Percentiles rank a stretch among this genome's conserved stretches.
phyloP scores from a whole-genome alignment of 352 stramenopile species.

The Globisporangium solare region DNA sequence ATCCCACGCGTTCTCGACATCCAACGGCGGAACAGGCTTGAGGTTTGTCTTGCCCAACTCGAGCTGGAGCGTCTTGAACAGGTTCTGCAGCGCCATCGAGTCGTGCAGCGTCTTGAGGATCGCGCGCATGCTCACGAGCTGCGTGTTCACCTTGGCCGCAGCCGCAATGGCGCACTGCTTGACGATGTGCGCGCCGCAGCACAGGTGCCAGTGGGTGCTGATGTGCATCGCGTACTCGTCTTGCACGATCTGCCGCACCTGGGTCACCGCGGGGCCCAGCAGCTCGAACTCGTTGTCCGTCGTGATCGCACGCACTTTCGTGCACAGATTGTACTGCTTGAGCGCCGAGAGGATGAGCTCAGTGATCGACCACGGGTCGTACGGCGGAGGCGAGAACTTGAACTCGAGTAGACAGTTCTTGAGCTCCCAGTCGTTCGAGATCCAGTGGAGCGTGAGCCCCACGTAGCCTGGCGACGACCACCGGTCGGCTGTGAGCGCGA shows the following conservation, averaged over 20 bases:
- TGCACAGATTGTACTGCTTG: slow-evolving; percentile 5
- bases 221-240: slow-evolving; percentile 1
- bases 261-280: neutral
- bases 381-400: slow-evolving; percentile 3
- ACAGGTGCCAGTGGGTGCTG: slow-evolving; percentile 4
- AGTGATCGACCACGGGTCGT: slow-evolving; percentile 1
- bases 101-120: slow-evolving; percentile 2
- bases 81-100: slow-evolving; percentile 2
- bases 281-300: slow-evolving; percentile 6
- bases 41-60: neutral
- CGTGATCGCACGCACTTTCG: slow-evolving; percentile 9
- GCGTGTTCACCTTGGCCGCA: neutral
- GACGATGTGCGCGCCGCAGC: slow-evolving; percentile 6
- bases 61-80: slow-evolving; percentile 3
- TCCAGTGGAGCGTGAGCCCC: slow-evolving; percentile 11
- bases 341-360: slow-evolving; percentile 5
- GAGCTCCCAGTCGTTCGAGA: slow-evolving; percentile 10
- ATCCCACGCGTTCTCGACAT: slow-evolving; percentile 6
- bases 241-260: neutral
- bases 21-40: neutral
- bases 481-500: slow-evolving; percentile 8
- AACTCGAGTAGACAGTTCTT: slow-evolving; percentile 10
- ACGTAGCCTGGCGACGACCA: slow-evolving; percentile 9
- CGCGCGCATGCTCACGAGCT: slow-evolving; percentile 4
- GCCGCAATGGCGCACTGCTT: slow-evolving; percentile 1